A percentile compares a stretch with the other conserved stretches of the same genome.
Evolutionary conservation across 306 rosid species (phyloP).

Genomic region (Pterocarpus macrocarpus): DNA sequence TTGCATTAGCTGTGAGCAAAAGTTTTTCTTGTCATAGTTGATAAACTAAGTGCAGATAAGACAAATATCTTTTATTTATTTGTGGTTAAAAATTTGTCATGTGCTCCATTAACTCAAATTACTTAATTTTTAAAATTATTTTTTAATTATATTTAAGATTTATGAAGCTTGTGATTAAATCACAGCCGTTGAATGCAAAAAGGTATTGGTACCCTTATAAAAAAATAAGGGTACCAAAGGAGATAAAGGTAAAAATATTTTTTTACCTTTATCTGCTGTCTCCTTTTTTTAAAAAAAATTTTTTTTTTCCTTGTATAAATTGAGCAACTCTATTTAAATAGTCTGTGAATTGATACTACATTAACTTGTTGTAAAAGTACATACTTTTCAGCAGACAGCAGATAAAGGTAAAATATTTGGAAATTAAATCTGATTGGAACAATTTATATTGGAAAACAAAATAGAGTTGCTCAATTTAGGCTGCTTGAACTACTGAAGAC

Average conservation of each 20-base stretch:
- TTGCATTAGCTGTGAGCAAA: not conserved
- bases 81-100: too few species aligned
- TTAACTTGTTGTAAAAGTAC: not conserved
- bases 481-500: slow-evolving; percentile 18
- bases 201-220: too few species aligned
- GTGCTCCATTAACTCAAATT: too few species aligned
- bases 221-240: too few species aligned
- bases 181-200: too few species aligned
- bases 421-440: slow-evolving; percentile 6
- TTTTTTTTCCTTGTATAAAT: too few species aligned
- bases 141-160: too few species aligned
- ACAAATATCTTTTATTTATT: too few species aligned
- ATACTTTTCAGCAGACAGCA: not conserved
- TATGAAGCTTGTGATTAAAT: too few species aligned
- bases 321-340: not conserved
- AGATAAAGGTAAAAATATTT: too few species aligned
- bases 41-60: not conserved
- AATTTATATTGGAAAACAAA: slow-evolving; percentile 16
- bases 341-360: slow-evolving; percentile 10
- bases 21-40: not conserved
- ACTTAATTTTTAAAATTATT: too few species aligned
- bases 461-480: slow-evolving; percentile 4
- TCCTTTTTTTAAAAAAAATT: not conserved
- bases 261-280: too few species aligned
- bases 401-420: not conserved